Base-by-base conservation (phyloP, 495 filamentous ascomycete genomes). In the Penicillium odoratum region DNA sequence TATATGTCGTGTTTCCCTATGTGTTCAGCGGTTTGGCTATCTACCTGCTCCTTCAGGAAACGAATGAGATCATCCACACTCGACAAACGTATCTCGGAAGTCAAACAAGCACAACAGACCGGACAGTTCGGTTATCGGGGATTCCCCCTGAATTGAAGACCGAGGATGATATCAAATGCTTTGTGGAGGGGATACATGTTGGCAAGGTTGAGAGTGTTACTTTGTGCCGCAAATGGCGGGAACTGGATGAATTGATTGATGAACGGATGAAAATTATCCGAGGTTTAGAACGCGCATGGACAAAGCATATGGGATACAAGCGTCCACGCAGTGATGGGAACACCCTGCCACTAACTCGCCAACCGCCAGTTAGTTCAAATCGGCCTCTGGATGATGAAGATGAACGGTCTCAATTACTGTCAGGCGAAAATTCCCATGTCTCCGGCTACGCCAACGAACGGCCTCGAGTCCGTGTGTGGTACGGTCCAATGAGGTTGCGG, bases 131-230 rank as follows among this genome's bases (percentile, higher is more conserved):
- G 4, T 74, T 99, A 9, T 93, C 94, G 2, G 93, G 92, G 3
- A 92, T 99, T 33, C 95, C 95, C 0, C 69, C 67, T 6, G 88
- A 95, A 10, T 72, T 98, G 53, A 81, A 86, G 51, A 89, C 89
- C 0, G 92, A 98, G 65, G 84, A 85, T 13, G 87, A 87, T 55
- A 90, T 99, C 56, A 92, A 90, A 60, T 82, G 92, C 26, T 88
- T 96, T 54, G 82, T 99, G 21, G 92, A 99, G 65, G 86, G 85
- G 34, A 73, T 99, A 21, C 84, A 88, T 49, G 91, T 99, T 63
- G 95, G 95, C n/a, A 91, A 90, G 63, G 95, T 98, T 5, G 91
- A 97, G 48, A 89, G 81, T 53, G 90, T 99, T 11, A 92, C 87
- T 0, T 67, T 99, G 2, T 98, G 93, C 66, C 83, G 89, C 25